Conservation (phyloP, 495 filamentous ascomycete species). For the Penicillium salamii region DNA sequence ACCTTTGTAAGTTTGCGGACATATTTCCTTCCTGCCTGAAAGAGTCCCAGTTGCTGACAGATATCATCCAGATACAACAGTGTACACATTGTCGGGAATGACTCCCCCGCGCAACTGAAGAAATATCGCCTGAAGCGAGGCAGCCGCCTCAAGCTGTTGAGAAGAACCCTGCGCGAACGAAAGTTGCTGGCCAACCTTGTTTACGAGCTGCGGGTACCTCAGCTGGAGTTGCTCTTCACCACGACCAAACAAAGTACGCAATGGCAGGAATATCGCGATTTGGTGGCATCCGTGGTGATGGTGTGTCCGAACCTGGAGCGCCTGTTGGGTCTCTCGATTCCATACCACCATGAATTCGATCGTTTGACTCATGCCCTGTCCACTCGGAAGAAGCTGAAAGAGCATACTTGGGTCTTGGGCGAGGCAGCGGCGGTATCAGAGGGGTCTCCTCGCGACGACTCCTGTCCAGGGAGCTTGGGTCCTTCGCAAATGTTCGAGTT, state of each 20-base stretch:
- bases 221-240: constrained; percentile 50
- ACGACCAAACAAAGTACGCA: constrained; percentile 43
- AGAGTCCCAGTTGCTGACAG: constrained; percentile 7
- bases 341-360: constrained; percentile 70
- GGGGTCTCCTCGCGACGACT: constrained; percentile 42
- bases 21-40: not conserved
- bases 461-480: constrained; percentile 53
- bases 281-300: constrained; percentile 79
- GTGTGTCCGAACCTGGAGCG: constrained; percentile 81
- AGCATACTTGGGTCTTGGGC: constrained; percentile 75
- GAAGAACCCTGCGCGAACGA: constrained; percentile 71
- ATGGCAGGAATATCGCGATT: constrained; percentile 62
- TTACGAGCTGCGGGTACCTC: constrained; percentile 69
- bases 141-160: constrained; percentile 68
- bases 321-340: constrained; percentile 65
- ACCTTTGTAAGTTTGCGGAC: constrained; percentile 53
- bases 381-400: constrained; percentile 67
- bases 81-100: constrained; percentile 66
- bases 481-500: constrained; percentile 65
- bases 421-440: constrained; percentile 46
- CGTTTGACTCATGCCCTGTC: constrained; percentile 77
- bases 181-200: constrained; percentile 70
- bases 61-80: constrained; percentile 56
- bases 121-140: constrained; percentile 65
- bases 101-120: constrained; percentile 60